Conservation (phyloP, 2,329 filamentous ascomycete species). For the Hortaea sp. region DNA sequence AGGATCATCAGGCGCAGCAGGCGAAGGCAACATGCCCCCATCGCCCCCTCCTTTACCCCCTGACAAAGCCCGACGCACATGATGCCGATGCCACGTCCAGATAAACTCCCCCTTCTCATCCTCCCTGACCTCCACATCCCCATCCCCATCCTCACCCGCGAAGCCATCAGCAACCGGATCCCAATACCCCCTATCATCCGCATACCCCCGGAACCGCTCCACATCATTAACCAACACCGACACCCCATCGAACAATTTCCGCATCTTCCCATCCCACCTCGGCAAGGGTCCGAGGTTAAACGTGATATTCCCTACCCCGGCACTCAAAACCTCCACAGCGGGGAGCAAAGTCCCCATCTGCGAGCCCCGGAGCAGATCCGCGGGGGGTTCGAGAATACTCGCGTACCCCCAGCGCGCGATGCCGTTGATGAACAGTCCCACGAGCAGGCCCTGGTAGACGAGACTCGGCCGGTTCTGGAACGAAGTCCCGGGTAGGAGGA, state of each 20-base stretch:
- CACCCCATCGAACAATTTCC: slow-evolving; percentile 55
- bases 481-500: slow-evolving; percentile 78
- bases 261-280: slow-evolving; percentile 29
- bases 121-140: not conserved
- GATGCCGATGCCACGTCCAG: slow-evolving; percentile 26
- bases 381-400: slow-evolving; percentile 72
- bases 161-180: slow-evolving; percentile 13
- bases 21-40: not conserved
- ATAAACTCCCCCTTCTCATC: slow-evolving; percentile 12
- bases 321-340: slow-evolving; percentile 32
- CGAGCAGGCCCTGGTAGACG: slow-evolving; percentile 77
- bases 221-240: slow-evolving; percentile 79
- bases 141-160: slow-evolving; percentile 10
- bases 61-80: not conserved
- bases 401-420: slow-evolving; percentile 92
- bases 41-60: slow-evolving; percentile 2
- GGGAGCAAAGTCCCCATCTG: slow-evolving; percentile 52
- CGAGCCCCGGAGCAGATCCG: slow-evolving; percentile 50
- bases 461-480: slow-evolving; percentile 79
- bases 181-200: slow-evolving; percentile 44
- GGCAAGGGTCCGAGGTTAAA: slow-evolving; percentile 45
- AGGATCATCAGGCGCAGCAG: too few relatives aligned
- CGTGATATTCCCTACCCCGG: slow-evolving; percentile 49
- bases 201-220: slow-evolving; percentile 63
- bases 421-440: slow-evolving; percentile 90